phyloP scores from a whole-genome alignment of 805 yeast species.

The Pichia paraexigua region DNA sequence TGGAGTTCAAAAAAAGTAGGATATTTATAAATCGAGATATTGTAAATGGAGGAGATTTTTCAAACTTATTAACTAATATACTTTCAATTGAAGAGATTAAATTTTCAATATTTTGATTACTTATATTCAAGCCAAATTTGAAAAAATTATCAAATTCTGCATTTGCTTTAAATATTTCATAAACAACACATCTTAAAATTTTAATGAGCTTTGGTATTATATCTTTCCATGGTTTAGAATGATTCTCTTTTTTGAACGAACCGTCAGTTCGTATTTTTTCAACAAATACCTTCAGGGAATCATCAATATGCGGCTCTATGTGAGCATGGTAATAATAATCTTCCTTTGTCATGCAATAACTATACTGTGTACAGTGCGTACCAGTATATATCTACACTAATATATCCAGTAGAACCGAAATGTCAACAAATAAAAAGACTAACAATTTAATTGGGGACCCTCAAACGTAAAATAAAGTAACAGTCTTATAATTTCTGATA shows the following conservation, averaged over 20 bases:
- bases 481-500: too few relatives aligned
- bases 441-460: too few relatives aligned
- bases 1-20: slow-evolving; percentile 8
- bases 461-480: too few relatives aligned
- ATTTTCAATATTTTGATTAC: background rate
- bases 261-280: background rate
- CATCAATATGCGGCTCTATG: background rate
- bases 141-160: background rate
- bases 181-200: background rate
- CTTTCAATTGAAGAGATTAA: background rate
- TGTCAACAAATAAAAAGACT: too few relatives aligned
- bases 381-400: too few relatives aligned
- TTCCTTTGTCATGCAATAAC: background rate
- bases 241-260: background rate
- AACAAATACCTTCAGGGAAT: background rate
- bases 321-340: background rate
- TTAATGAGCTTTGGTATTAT: background rate
- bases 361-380: too few relatives aligned
- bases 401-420: too few relatives aligned
- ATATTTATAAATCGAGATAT: slow-evolving; percentile 16
- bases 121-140: background rate
- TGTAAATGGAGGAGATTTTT: slow-evolving; percentile 26
- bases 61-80: slow-evolving; percentile 12
- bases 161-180: background rate
- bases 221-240: background rate